Conservation (phyloP, 108 stramenopile genomes). For the Stephanodiscus triporus region DNA sequence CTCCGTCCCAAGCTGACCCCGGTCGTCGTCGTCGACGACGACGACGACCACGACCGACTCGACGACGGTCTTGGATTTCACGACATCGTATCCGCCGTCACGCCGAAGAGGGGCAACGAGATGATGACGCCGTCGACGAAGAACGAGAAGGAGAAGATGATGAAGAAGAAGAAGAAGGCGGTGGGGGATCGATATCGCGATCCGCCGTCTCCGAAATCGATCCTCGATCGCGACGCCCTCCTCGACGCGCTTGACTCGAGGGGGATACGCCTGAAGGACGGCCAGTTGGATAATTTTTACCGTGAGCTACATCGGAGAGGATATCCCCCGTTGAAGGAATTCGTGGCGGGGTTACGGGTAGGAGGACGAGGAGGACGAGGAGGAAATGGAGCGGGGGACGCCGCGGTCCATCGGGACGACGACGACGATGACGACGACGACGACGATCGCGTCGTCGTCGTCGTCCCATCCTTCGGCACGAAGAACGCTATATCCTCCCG, state of each 20-base stretch:
- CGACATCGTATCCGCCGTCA: no score
- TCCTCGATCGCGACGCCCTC: constrained; percentile 75
- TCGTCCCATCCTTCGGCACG: constrained; percentile 26
- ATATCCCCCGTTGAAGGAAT: constrained; percentile 67
- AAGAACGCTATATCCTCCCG: constrained; percentile 62
- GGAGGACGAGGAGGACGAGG: constrained; percentile 2
- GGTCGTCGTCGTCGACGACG: not conserved
- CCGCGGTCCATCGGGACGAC: not conserved
- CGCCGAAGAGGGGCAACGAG: no score
- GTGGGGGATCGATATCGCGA: constrained; percentile 46
- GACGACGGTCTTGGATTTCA: not conserved
- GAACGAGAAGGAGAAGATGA: not conserved
- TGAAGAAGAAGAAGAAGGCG: not conserved
- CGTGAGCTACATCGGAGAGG: constrained; percentile 76
- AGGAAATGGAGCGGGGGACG: constrained; percentile 10
- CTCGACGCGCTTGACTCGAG: constrained; percentile 59
- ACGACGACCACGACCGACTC: not conserved
- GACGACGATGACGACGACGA: not conserved
- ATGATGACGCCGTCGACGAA: not conserved
- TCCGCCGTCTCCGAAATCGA: constrained; percentile 69
- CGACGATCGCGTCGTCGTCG: not conserved
- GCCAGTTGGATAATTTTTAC: constrained; percentile 76
- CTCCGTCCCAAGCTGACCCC: no score
- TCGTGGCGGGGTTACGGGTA: constrained; percentile 62
- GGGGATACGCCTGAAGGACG: constrained; percentile 55